Percentiles rank a stretch among this genome's conserved stretches.
phyloP scores from a whole-genome alignment of 345 rosid genomes.

The Moricandia arvensis region DNA sequence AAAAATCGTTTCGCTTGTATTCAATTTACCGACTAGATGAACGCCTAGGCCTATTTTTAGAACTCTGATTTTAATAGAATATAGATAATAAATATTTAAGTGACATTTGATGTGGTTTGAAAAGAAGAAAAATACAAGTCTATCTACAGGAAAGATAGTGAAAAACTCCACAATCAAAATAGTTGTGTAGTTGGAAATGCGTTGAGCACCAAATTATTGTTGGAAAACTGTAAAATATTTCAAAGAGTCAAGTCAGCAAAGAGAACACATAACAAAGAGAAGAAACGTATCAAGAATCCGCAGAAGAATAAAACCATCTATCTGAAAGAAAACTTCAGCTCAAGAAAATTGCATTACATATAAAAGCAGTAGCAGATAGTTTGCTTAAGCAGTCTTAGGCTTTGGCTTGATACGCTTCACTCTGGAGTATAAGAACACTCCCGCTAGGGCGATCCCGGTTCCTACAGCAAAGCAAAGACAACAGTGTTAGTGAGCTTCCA shows the following conservation, averaged over 20 bases:
- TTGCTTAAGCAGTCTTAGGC: slow-evolving; percentile 63
- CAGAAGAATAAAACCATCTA: slow-evolving; percentile 29
- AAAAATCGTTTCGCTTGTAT: no score
- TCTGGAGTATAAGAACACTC: slow-evolving; percentile 92
- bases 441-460: slow-evolving; percentile 90
- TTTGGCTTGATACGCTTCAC: slow-evolving; percentile 91
- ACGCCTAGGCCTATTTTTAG: no score
- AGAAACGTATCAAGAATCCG: slow-evolving; percentile 21
- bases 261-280: background rate
- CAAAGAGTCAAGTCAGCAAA: background rate
- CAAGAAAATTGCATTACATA: slow-evolving; percentile 9
- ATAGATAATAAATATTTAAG: background rate
- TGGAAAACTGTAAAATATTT: background rate
- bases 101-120: background rate
- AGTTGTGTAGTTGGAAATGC: background rate
- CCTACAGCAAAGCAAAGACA: slow-evolving; percentile 46
- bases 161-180: background rate
- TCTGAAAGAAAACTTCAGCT: slow-evolving; percentile 22
- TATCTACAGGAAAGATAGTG: background rate
- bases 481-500: slow-evolving; percentile 21
- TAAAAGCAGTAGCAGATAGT: slow-evolving; percentile 11
- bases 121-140: background rate
- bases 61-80: no score
- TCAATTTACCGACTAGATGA: no score
- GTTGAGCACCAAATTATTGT: background rate